Percentiles rank a stretch among this genome's conserved stretches.
These are phyloP conservation scores for Linnemannia schmuckeri DNA, from an alignment of 192 early-diverging fungal genomes.

Conservation along the genomic window DNA sequence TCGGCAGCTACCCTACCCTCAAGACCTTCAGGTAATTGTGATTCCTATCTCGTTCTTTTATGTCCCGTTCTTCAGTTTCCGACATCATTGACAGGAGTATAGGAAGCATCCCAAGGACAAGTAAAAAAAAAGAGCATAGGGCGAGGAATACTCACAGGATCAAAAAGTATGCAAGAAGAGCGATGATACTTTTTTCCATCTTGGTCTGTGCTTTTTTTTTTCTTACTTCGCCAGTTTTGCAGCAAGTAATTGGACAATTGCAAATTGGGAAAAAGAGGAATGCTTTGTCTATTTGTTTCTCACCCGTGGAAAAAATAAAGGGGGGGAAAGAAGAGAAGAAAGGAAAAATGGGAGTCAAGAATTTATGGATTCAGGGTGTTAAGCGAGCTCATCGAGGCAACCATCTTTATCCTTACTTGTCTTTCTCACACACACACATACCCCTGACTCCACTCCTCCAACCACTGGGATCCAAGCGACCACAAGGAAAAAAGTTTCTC, in stretches of 20 bases:
- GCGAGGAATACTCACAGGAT: background rate
- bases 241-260: background rate
- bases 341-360: background rate
- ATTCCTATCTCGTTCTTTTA: slow-evolving; percentile 27
- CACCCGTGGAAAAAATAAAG: background rate
- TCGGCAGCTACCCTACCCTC: slow-evolving; percentile 87
- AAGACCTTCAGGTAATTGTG: slow-evolving; percentile 85
- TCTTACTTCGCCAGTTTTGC: background rate
- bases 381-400: background rate
- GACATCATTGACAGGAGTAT: background rate
- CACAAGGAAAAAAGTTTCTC: background rate
- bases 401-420: background rate
- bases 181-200: background rate
- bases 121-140: no score
- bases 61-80: background rate
- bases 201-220: background rate
- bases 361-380: no score
- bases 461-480: background rate
- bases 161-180: background rate
- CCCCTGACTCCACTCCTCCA: background rate
- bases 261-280: background rate
- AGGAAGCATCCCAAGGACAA: no score
- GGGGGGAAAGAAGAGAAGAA: background rate
- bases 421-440: background rate
- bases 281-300: background rate